Evolutionary conservation across 2,329 filamentous ascomycete species (phyloP), one percentile per base, ranked within the genome.

Genomic region (Plenodomus biglobosus): DNA sequence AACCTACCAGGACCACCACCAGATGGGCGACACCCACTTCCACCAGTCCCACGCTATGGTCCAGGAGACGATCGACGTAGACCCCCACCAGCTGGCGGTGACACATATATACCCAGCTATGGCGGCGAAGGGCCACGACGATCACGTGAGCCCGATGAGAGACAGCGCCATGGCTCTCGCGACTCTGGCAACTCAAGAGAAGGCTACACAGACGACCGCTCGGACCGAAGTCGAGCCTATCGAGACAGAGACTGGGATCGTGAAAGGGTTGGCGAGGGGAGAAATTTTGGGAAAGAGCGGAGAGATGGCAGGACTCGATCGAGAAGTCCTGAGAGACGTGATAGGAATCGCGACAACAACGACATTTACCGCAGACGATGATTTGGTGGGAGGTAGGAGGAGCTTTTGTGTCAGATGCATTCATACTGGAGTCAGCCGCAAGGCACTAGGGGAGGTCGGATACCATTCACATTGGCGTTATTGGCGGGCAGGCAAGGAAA

Each of bases 91-190:
- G 58, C 55, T n/a, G 51, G 51, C 19, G 58, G 58, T 7, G 76
- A 78, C 50, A 75, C 71, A 0, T 78, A 78, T 53, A 75, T 78
- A 21, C 76, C 76, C 1, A 70, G 68, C 38, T 78, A 78, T 48
- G 43, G 48, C 5, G 56, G 64, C n/a, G 61, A 57, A 13, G 63
- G 55, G 8, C 63, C 66, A 7, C 51, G 66, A n/a, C 58, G 62
- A 6, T 69, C 68, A 32, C 61, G 67, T 38, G 69, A 71, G 38
- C 62, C 66, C 20, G 70, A 73, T 18, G 69, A 71, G 2, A 60
- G 64, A 13, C 58, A 63, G 19, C 59, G 67, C 42, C 62, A 58
- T 7, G 67, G 65, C 16, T 70, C 67, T 1, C 58, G 61, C 17
- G 69, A 71, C 30, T 70, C 68, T 1, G 66, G 61, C 1, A 66